Evolutionary conservation across 768 basidiomycete genomes (phyloP).

Genomic region (Tulasnella sp.): DNA sequence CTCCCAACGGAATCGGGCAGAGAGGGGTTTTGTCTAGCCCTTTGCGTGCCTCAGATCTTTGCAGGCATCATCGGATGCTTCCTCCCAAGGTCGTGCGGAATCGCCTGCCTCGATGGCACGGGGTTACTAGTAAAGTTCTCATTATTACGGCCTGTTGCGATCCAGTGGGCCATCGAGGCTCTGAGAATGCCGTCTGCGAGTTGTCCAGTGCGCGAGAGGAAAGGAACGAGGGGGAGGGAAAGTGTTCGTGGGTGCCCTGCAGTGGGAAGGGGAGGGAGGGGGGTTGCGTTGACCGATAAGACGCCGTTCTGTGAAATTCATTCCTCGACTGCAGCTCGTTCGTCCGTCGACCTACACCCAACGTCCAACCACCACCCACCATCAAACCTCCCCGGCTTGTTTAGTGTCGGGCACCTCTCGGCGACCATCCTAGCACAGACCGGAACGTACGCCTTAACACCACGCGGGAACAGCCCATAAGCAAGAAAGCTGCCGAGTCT

Average conservation of each 20-base stretch:
- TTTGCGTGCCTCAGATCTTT: not conserved
- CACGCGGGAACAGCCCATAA: conserved; percentile 4
- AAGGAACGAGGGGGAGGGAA: not conserved
- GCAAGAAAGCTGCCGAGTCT: not conserved
- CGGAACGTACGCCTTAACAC: not conserved
- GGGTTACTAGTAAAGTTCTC: not conserved
- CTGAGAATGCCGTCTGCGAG: too few relatives aligned
- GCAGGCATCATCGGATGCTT: not conserved
- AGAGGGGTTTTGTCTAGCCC: not conserved
- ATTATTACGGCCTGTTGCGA: not conserved
- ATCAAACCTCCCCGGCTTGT: not conserved
- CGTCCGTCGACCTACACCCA: conserved; percentile 5
- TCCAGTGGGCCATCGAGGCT: not conserved
- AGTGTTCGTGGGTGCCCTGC: not conserved
- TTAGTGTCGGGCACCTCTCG: not conserved
- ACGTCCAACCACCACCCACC: not conserved
- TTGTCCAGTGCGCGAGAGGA: not conserved
- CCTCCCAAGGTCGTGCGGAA: not conserved
- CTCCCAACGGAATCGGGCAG: not conserved
- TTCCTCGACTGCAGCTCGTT: not conserved
- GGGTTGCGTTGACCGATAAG: not conserved
- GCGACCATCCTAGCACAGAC: not conserved
- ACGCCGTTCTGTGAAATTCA: conserved; percentile 11
- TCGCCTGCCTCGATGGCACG: not conserved
- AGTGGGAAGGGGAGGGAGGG: conserved; percentile 3